Evolutionary conservation across 1,284 basidiomycete genomes (phyloP).

Genomic region (Blastosporella zonata): DNA sequence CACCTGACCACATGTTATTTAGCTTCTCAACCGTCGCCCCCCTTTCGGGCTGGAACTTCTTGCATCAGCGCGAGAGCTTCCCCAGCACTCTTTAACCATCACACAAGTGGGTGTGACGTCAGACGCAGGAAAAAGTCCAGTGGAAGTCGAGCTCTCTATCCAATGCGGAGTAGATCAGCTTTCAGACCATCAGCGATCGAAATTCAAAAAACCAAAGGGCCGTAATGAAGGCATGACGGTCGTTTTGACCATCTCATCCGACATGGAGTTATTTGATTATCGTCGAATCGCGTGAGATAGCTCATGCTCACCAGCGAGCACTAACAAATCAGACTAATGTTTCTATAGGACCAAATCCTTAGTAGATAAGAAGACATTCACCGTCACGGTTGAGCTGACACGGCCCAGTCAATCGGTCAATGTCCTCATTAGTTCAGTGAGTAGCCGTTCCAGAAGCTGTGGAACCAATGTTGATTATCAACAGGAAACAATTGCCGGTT

Average conservation of each 20-base stretch:
- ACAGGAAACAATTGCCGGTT: conserved; percentile 69
- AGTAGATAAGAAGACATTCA: conserved; percentile 54
- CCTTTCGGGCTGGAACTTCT: conserved; percentile 73
- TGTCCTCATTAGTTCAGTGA: conserved; percentile 65
- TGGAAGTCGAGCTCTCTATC: conserved; percentile 59
- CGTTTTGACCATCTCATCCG: conserved; percentile 71
- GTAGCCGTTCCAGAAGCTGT: neutral
- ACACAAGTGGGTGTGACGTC: conserved; percentile 41
- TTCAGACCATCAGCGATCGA: conserved; percentile 23
- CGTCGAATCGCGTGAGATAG: conserved; percentile 65
- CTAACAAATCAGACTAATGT: conserved; percentile 10
- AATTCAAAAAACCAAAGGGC: conserved; percentile 44
- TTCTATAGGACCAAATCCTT: conserved; percentile 62
- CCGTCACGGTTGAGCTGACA: conserved; percentile 51
- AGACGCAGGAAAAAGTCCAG: conserved; percentile 46
- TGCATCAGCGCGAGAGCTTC: conserved; percentile 57
- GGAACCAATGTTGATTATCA: neutral
- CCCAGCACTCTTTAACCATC: conserved; percentile 55
- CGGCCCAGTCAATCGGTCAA: conserved; percentile 73
- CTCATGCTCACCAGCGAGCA: neutral
- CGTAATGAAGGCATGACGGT: conserved; percentile 57
- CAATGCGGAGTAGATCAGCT: conserved; percentile 48
- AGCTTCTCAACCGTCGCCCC: conserved; percentile 73
- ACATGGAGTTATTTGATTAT: conserved; percentile 70
- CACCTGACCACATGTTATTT: conserved; percentile 1